Base-by-base conservation (phyloP, 225 moss, liverwort and hornwort genomes). In the Asterella californica region DNA sequence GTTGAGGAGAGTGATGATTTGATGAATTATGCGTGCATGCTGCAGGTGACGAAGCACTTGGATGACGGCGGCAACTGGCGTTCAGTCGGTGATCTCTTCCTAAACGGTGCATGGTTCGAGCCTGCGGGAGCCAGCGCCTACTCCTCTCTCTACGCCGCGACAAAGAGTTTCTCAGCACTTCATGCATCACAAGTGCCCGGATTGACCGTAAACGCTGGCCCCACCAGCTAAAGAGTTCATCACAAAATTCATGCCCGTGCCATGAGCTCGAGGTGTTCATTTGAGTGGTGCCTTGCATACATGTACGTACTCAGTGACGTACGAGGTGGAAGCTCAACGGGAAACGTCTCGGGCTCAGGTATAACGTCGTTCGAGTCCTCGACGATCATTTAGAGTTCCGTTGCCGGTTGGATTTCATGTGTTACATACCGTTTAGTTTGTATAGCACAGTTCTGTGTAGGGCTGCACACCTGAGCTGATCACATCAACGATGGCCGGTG, bases 161-260 rank as follows among this genome's bases (percentile, higher is more conserved):
- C 95, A 1, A 89, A 83, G 6, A 93, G 95, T 48, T 90, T 92
- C 75, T 84, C 89, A 25, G 88, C 95, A 8, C 86, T 91, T 24
- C 86, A 89, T 60, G 93, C 92, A 19, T 87, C 91, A 55, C 84
- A 88, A 27, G 95, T 95, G 52, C 46, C 85, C 10, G 42, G 78
- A 55, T 88, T 92, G 80, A 92, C 93, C 0, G 86, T 84, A 0
- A 84, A 88, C 59, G 95, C 93, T 0, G 93, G 95, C 14, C 95
- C 95, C 48, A 78, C 81, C 66, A 49, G 79, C 71, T 94, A 32
- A 18, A 34, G 14, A 29, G 33, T 36, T 18, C 59, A 9, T 4
- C 6, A 30, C 0, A 5, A n/a, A 9, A 30, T 32, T 65, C 65
- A 33, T 32, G 65, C 12, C 27, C 27, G 6, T 48, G 48, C 6